Evolutionary conservation across 2,329 filamentous ascomycete genomes (phyloP).

Genomic region (Claviceps fusiformis): DNA sequence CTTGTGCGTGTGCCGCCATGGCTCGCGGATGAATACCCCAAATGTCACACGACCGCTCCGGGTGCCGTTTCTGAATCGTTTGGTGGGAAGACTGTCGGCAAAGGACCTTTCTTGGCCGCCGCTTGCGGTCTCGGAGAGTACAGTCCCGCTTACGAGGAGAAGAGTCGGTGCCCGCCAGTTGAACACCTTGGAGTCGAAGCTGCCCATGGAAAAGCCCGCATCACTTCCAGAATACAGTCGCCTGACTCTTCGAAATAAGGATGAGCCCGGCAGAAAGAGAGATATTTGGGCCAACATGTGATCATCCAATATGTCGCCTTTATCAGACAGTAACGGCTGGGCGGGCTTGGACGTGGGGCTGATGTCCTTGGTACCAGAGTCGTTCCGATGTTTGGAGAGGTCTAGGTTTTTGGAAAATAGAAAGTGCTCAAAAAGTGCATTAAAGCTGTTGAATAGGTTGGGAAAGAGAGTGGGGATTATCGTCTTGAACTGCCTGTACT

Average conservation of each 20-base stretch:
- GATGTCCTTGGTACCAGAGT: slow-evolving; percentile 2
- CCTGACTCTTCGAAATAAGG: slow-evolving; percentile 52
- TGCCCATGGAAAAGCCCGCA: slow-evolving; percentile 64
- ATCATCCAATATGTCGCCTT: slow-evolving; percentile 50
- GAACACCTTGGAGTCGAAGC: slow-evolving; percentile 61
- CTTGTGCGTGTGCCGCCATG: slow-evolving; percentile 56
- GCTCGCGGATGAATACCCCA: slow-evolving; percentile 51
- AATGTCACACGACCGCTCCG: slow-evolving; percentile 44
- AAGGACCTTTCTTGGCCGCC: slow-evolving; percentile 42
- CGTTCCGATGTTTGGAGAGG: slow-evolving; percentile 38
- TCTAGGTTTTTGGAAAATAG: slow-evolving; percentile 61
- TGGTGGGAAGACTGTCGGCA: slow-evolving; percentile 48
- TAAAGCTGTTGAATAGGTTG: slow-evolving; percentile 54
- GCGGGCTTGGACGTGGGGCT: slow-evolving; percentile 13
- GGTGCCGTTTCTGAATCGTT: slow-evolving; percentile 41
- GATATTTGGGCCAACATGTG: slow-evolving; percentile 56
- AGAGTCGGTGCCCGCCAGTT: slow-evolving; percentile 67
- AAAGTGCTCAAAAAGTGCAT: slow-evolving; percentile 60
- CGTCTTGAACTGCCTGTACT: slow-evolving; percentile 45
- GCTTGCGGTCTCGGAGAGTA: slow-evolving; percentile 35
- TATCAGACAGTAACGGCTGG: slow-evolving; percentile 36
- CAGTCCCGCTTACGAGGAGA: slow-evolving; percentile 52
- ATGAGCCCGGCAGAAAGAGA: slow-evolving; percentile 53
- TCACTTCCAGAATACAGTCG: slow-evolving; percentile 57
- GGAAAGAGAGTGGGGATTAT: slow-evolving; percentile 48